Evolutionary conservation across 140 eudicot species (phyloP), one percentile per base, ranked within the genome.

Genomic region (Bidens hawaiensis): DNA sequence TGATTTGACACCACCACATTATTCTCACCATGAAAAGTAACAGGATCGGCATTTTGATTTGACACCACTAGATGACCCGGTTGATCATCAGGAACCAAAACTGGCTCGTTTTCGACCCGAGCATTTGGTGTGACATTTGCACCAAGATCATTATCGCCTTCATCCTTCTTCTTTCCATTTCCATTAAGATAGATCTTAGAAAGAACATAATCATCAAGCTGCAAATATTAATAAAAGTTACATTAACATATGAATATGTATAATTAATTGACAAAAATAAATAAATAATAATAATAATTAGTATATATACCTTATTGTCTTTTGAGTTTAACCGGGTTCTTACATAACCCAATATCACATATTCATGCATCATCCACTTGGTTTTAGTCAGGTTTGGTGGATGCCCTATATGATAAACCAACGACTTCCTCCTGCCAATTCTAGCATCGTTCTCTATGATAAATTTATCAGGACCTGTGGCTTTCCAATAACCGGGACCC

Each of bases 401-500:
- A 33, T 6, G 51, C 4, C 75, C 75, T 70, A 33, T 61, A 12
- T 60, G 14, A 60, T 70, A 60, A 34, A 46, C 62, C 50, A 70
- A 48, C 9, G 62, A 49, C 61, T 46, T 70, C 30, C 28, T 59
- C 12, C 30, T 34, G 13, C 62, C 75, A n/a, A 60, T 34, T 24
- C 21, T 46, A 6, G 3, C 3, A 6, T 67, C 53, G 4, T 70
- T 49, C n/a, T 47, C 41, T 16, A 5, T 31, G 2, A 59, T 19
- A 10, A 21, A 24, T 45, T 22, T 69, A 48, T 31, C 61, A 23
- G 41, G 50, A 22, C 68, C 68, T 0, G 61, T 31, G 19, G 68
- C 75, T 60, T 69, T 69, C 75, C 75, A 69, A 36, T 59, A 69
- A 60, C 75, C 75, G 2, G 7, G 5, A 59, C 62, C 68, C 2